Percentiles rank a stretch among this genome's conserved stretches.
Evolutionary conservation across 768 basidiomycete genomes (phyloP).

Genomic region (Mycena crocata): DNA sequence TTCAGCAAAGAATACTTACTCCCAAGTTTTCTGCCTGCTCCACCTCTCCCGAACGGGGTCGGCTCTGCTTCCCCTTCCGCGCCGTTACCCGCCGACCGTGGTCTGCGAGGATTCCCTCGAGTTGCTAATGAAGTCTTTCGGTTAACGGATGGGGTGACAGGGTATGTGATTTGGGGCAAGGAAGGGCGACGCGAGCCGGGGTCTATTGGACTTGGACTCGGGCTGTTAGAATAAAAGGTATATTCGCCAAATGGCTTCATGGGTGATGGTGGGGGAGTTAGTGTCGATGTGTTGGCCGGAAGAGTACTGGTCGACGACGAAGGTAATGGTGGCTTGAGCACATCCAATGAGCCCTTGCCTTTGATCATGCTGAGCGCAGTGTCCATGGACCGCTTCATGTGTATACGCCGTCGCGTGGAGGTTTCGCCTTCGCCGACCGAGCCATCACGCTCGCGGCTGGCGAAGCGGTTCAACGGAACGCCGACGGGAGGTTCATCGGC

Average conservation of each 20-base stretch:
- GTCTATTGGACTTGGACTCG: conserved; percentile 44
- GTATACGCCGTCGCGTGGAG: conserved; percentile 62
- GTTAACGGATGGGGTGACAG: conserved; percentile 44
- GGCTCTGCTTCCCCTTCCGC: conserved; percentile 58
- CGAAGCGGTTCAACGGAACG: conserved; percentile 16
- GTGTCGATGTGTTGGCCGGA: conserved; percentile 32
- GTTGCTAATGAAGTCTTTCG: conserved; percentile 50
- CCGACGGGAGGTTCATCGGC: conserved; percentile 40
- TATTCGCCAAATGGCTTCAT: conserved; percentile 58
- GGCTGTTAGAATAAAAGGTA: conserved; percentile 54
- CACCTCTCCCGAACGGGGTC: conserved; percentile 48
- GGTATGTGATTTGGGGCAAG: conserved; percentile 66
- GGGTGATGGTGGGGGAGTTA: conserved; percentile 57
- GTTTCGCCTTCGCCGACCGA: conserved; percentile 17
- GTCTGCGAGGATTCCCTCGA: conserved; percentile 57
- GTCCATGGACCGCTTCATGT: conserved; percentile 85
- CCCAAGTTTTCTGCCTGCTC: conserved; percentile 58
- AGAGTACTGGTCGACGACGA: conserved; percentile 44
- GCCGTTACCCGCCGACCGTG: conserved; percentile 79
- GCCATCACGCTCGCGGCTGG: conserved; percentile 20
- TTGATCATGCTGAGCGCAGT: conserved; percentile 68
- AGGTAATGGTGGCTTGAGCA: conserved; percentile 49
- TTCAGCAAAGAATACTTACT: conserved; percentile 82
- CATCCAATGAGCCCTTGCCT: conserved; percentile 44
- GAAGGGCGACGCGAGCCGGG: conserved; percentile 71